Evolutionary conservation across 2,329 filamentous ascomycete genomes (phyloP), one percentile per base, ranked within the genome.

Genomic region (Elsinoe ampelina): DNA sequence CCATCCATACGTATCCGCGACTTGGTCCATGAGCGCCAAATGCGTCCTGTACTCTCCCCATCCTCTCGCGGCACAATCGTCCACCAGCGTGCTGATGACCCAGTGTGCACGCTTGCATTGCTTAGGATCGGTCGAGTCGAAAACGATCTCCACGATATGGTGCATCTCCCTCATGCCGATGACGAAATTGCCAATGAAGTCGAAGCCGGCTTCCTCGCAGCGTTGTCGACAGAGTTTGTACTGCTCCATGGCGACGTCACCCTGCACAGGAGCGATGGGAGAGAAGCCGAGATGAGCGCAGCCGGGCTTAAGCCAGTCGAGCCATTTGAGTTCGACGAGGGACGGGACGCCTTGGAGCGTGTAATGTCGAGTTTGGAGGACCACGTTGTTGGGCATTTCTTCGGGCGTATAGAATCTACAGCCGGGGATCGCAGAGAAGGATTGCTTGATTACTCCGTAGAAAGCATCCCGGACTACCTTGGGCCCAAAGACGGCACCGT

Each of bases 111-210:
- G 66, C 17, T 68, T 60, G 60, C 75, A 71, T 47, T 65, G 61
- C 1, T 73, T 70, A 0, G 68, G 61, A 34, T 76, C 69, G 36
- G 70, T 69, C 4, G 73, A 69, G 59, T 81, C 72, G 63, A 77
- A 81, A 12, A 80, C 71, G 41, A 81, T 75, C 58, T 76, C 77
- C 2, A 79, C 73, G 58, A 81, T 80, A 62, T 80, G 75, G 63
- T 80, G 78, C 71, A 80, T 80, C 65, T 80, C 77, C 10, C 78
- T 70, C 59, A 75, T 72, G 8, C 76, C 76, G 4, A 80, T 72
- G 45, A 72, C 73, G 52, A 80, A 77, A 1, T 75, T 76, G 2
- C 73, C 72, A 57, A 80, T 75, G 51, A 79, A 73, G 61, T 80
- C 77, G 54, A 80, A 72, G 1, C 75, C 75, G 39, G 71, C 68